Conservation (phyloP, 495 filamentous ascomycete species). For the Aspergillus biplanus region DNA sequence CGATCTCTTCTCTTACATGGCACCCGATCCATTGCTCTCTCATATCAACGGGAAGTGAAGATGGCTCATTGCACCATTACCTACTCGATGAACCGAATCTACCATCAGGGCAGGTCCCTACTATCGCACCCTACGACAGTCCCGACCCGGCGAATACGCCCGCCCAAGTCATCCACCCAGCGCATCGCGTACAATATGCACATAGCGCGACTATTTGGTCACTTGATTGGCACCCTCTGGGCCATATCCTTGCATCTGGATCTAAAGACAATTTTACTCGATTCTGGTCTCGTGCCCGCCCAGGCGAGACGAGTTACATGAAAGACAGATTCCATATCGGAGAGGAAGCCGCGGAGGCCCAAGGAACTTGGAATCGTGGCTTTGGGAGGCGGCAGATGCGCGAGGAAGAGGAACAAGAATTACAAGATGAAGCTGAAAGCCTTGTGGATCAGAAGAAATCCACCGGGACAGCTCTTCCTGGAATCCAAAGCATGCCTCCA, state of each 20-base stretch:
- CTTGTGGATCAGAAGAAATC: slow-evolving; percentile 89
- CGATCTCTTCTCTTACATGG: slow-evolving; percentile 90
- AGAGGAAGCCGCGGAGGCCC: slow-evolving; percentile 87
- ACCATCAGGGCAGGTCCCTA: slow-evolving; percentile 66
- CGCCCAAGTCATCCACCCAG: slow-evolving; percentile 84
- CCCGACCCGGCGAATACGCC: slow-evolving; percentile 76
- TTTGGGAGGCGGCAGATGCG: slow-evolving; percentile 77
- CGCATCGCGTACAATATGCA: slow-evolving; percentile 80
- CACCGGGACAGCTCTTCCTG: slow-evolving; percentile 51
- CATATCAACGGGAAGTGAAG: slow-evolving; percentile 86
- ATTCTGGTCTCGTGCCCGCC: slow-evolving; percentile 90
- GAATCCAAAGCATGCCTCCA: slow-evolving; percentile 51
- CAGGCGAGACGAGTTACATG: slow-evolving; percentile 80
- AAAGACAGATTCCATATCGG: slow-evolving; percentile 94
- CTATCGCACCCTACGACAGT: slow-evolving; percentile 80
- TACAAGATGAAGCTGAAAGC: slow-evolving; percentile 90
- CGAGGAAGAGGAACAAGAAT: slow-evolving; percentile 89
- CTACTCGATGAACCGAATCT: slow-evolving; percentile 88
- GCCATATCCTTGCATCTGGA: slow-evolving; percentile 96
- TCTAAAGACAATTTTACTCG: slow-evolving; percentile 96
- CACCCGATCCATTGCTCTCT: slow-evolving; percentile 88
- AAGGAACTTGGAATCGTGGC: slow-evolving; percentile 88
- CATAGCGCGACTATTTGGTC: slow-evolving; percentile 97
- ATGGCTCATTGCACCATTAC: slow-evolving; percentile 90
- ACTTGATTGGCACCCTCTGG: slow-evolving; percentile 94